Evolutionary conservation across 768 basidiomycete species (phyloP).

Genomic region (Coprinopsis cinerea): DNA sequence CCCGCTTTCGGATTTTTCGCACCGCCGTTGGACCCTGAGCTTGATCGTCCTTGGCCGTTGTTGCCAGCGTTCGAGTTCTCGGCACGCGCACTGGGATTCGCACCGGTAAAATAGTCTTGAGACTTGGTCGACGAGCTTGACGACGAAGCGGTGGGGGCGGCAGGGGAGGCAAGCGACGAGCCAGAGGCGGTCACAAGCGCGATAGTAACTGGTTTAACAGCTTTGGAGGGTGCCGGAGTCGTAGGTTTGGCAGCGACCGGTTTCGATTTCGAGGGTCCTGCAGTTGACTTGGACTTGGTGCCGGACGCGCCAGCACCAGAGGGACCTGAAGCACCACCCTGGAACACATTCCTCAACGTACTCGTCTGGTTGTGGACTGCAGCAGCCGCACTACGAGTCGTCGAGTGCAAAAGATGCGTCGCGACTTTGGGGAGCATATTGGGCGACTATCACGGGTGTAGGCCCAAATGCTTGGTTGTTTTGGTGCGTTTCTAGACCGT

Average conservation of each 20-base stretch:
- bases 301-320: constrained; percentile 25
- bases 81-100: neutral
- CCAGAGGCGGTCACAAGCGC: constrained; percentile 1
- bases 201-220: constrained; percentile 3
- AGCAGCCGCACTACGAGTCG: constrained; percentile 68
- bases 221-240: neutral
- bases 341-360: constrained; percentile 72
- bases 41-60: constrained; percentile 31
- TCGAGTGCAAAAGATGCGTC: constrained; percentile 70
- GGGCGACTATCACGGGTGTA: neutral
- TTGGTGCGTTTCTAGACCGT: neutral
- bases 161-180: neutral
- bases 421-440: constrained; percentile 80
- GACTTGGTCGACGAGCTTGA: neutral
- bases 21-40: constrained; percentile 58
- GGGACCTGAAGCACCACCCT: constrained; percentile 43
- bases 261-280: no score
- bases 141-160: neutral
- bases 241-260: neutral
- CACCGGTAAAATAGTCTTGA: neutral
- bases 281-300: constrained; percentile 23
- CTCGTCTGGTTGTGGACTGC: constrained; percentile 70
- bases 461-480: neutral
- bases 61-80: constrained; percentile 1
- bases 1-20: constrained; percentile 56